Evolutionary conservation across 2,329 filamentous ascomycete genomes (phyloP), one percentile per base, ranked within the genome.

Genomic region (Aureobasidium namibiae): DNA sequence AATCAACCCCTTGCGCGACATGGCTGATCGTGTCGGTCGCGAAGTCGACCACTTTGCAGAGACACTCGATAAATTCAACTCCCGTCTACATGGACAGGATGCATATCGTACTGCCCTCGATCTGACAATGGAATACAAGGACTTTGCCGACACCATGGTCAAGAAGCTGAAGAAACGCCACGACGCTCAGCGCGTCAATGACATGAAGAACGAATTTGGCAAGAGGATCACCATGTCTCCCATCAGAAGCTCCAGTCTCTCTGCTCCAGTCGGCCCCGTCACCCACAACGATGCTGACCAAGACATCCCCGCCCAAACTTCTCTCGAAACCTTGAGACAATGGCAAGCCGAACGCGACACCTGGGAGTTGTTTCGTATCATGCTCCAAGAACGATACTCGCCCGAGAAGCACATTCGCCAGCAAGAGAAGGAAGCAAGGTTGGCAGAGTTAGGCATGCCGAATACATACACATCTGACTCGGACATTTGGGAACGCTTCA

Each of bases 41-140:
- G 90, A 96, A 73, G 89, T 95, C 61, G 90, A 96, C 74, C 81
- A 84, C 45, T 96, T 96, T 69, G 91, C 92, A 38, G 87, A 88
- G 69, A 83, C 84, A 54, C 80, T 96, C 23, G 92, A 96, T 74
- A 81, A 84, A 58, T 92, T 91, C 72, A 80, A 76, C 65, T 79
- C 71, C 66, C 77, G 67, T 67, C 76, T 65, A 73, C 78, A 64
- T 69, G 74, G 63, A 50, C 79, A 81, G 62, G 68, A 72, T 69
- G 82, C 83, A 68, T 80, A 82, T 48, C 82, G 85, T 62, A 82
- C 89, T n/a, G 69, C 68, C 36, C 80, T 89, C 66, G 80, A 84
- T 53, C 78, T 95, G 4, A 72, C 76, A 2, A 67, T 67, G 13
- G 69, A 73, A 38, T 78, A 76, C 66, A 72, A 71, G 63, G 73